phyloP scores from a whole-genome alignment of 208 protist genomes.

The Porcisia hertigi region DNA sequence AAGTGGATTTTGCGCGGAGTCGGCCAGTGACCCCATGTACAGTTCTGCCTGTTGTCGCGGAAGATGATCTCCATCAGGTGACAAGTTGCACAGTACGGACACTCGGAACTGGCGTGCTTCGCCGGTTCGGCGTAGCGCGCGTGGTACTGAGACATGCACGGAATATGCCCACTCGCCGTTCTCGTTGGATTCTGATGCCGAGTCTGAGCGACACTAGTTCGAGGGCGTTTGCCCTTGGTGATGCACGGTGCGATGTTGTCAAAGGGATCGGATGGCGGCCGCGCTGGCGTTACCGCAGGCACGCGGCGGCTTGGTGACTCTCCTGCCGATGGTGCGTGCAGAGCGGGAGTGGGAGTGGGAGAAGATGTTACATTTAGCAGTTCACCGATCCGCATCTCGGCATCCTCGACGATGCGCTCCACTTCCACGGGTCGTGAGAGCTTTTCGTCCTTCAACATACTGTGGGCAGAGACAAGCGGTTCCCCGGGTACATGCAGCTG shows the following conservation, averaged over 20 bases:
- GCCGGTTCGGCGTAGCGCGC: constrained; percentile 36
- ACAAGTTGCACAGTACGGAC: constrained; percentile 65
- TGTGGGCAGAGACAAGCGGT: not conserved
- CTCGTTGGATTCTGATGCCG: not conserved
- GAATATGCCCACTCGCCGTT: not conserved
- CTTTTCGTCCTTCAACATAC: not conserved
- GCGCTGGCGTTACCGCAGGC: not conserved
- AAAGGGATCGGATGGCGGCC: not conserved
- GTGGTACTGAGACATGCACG: constrained; percentile 68
- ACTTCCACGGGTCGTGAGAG: not conserved
- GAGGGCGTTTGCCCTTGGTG: not conserved
- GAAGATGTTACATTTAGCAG: constrained; percentile 8
- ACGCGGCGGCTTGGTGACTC: not conserved
- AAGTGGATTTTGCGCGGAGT: constrained; percentile 48
- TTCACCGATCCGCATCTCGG: constrained; percentile 11
- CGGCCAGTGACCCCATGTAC: constrained; percentile 69
- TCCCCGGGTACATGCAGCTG: constrained; percentile 6
- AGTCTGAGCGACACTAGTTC: not conserved
- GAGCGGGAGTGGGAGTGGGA: not conserved
- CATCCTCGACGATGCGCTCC: constrained; percentile 3
- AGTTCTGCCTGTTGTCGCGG: constrained; percentile 42
- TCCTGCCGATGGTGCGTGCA: not conserved
- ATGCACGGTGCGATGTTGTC: too few species aligned
- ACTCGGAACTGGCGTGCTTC: constrained; percentile 52
- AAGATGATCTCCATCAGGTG: constrained; percentile 81